Base-by-base conservation (phyloP, 202 grass and related monocot species). In the Setaria viridis region DNA sequence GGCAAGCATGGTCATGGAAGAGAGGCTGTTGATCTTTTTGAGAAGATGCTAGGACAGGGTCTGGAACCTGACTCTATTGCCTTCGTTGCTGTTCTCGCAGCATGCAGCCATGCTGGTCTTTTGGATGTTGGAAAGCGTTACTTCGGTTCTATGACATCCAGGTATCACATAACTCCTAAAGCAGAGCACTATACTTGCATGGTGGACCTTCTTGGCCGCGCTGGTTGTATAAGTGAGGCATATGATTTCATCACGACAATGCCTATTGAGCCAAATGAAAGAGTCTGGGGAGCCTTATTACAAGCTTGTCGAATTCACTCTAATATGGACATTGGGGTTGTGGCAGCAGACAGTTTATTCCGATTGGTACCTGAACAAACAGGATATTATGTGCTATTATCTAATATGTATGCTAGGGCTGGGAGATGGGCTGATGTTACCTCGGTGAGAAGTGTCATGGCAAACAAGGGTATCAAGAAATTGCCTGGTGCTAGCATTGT, bases 401-500 rank as follows among this genome's bases (percentile, higher is more conserved):
- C 94, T 21, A 97, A 97, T 87, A 97, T 97, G 77, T 97, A 98
- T 89, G 95, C 93, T 58, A 89, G 87, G 42, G 93, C 91, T 77
- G 80, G 89, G 56, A 90, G 88, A 83, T 93, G 93, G 95, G 85
- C 85, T 37, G 85, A 93, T 57, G 95, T 93, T 70, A 85, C 70
- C 59, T 87, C 70, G 5, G 87, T 98, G 73, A 95, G 95, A 85
- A 70, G 70, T 79, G 70, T 93, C 62, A 90, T 98, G 91, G 63
- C 79, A 32, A 79, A 25, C 65, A 95, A 81, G 86, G 89, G 91
- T 76, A 98, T 93, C 67, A 95, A 93, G 85, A 95, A 98, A 78
- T 53, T 86, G 41, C 91, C 89, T 65, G 93, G 91, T 74, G 85
- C 76, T 84, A 93, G 89, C 59, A 92, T 84, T 90, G 91, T 93